A percentile compares a stretch with the other conserved stretches of the same genome.
These are phyloP conservation scores for Usnea hakonensis DNA, from an alignment of 495 filamentous ascomycete species.

Conservation along the genomic window DNA sequence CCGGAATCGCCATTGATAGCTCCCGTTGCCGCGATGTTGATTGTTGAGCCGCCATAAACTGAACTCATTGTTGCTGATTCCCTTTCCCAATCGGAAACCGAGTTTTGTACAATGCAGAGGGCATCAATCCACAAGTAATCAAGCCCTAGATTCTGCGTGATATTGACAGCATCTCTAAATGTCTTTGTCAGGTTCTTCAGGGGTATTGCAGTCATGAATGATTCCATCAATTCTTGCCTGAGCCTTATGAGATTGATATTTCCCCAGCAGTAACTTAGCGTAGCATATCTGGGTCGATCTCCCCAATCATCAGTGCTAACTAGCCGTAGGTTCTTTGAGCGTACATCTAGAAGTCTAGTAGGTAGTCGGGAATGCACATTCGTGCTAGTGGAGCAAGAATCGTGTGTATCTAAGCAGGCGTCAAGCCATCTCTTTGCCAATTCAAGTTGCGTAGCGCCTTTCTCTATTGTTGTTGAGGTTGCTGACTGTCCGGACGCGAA, in stretches of 20 bases:
- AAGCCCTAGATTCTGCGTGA: constrained; percentile 11
- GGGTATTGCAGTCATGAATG: neutral
- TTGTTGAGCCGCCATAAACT: constrained; percentile 5
- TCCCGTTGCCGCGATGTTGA: constrained; percentile 10
- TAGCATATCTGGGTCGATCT: constrained; percentile 9
- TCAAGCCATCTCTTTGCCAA: too few species aligned
- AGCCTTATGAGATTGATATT: constrained; percentile 3
- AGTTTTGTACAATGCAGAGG: constrained; percentile 12
- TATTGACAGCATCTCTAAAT: constrained; percentile 16
- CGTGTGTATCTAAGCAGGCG: too few species aligned
- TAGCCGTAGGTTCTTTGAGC: too few species aligned
- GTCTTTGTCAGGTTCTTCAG: constrained; percentile 7
- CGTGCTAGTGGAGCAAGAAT: too few species aligned
- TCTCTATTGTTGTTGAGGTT: too few species aligned
- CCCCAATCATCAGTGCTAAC: too few species aligned
- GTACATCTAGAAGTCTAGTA: too few species aligned
- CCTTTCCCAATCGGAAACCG: constrained; percentile 2
- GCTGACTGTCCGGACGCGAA: too few species aligned
- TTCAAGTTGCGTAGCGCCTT: too few species aligned
- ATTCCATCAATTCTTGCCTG: neutral
- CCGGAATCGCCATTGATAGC: constrained; percentile 8
- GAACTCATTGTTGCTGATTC: constrained; percentile 2
- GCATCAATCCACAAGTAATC: constrained; percentile 18
- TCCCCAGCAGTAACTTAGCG: constrained; percentile 22
- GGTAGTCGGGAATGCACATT: too few species aligned